phyloP scores from a whole-genome alignment of 768 basidiomycete species.

The Scleroderma citrinum region DNA sequence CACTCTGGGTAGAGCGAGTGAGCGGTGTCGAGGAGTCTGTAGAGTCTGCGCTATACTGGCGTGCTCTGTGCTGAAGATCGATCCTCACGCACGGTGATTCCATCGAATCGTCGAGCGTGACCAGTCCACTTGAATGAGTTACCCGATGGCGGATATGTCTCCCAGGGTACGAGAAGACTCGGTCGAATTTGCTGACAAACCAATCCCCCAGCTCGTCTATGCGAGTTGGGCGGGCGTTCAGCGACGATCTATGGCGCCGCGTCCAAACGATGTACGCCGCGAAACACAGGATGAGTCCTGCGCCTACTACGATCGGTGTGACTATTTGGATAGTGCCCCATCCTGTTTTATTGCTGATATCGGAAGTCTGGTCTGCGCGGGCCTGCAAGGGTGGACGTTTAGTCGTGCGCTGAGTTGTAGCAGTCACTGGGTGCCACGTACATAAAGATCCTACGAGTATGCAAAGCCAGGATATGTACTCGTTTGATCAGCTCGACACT shows the following conservation, averaged over 20 bases:
- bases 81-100: background rate
- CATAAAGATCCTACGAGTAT: slow-evolving; percentile 14
- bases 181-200: slow-evolving; percentile 11
- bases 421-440: slow-evolving; percentile 7
- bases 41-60: slow-evolving; percentile 17
- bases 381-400: slow-evolving; percentile 7
- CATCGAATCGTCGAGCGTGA: slow-evolving; percentile 23
- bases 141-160: slow-evolving; percentile 11
- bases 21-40: slow-evolving; percentile 25
- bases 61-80: slow-evolving; percentile 4
- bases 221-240: slow-evolving; percentile 1
- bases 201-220: slow-evolving; percentile 6
- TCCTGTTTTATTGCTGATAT: no score
- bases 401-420: background rate
- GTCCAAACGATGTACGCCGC: slow-evolving; percentile 18
- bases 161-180: slow-evolving; percentile 9
- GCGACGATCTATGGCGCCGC: slow-evolving; percentile 5
- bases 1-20: slow-evolving; percentile 3
- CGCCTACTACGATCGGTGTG: slow-evolving; percentile 30
- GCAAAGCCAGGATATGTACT: background rate
- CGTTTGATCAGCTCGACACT: slow-evolving; percentile 1
- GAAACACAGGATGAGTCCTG: slow-evolving; percentile 21
- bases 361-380: slow-evolving; percentile 5
- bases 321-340: slow-evolving; percentile 31
- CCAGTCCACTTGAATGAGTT: slow-evolving; percentile 7